phyloP scores from a whole-genome alignment of 2,329 filamentous ascomycete species.

The Sarocladiaceae sp. region DNA sequence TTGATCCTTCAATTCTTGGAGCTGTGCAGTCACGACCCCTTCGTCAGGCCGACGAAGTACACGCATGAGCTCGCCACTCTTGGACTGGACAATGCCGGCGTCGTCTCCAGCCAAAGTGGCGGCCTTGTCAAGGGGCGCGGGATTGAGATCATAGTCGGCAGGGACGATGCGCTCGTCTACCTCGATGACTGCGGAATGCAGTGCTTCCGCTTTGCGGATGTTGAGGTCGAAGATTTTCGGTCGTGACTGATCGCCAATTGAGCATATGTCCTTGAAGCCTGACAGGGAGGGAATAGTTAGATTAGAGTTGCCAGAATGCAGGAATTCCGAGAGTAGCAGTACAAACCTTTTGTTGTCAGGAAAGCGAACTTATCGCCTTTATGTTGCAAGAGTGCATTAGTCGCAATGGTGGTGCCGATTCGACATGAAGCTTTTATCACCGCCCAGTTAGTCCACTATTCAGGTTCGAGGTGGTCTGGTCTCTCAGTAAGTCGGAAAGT shows the following conservation, averaged over 20 bases:
- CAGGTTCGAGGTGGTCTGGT: too few species aligned
- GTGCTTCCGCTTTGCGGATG: constrained; percentile 61
- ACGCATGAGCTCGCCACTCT: constrained; percentile 62
- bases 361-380: constrained; percentile 70
- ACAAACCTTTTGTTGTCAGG: constrained; percentile 56
- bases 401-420: constrained; percentile 74
- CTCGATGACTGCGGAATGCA: constrained; percentile 66
- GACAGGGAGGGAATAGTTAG: background rate
- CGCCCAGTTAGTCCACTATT: background rate
- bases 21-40: constrained; percentile 44
- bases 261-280: constrained; percentile 64
- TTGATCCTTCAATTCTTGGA: constrained; percentile 57
- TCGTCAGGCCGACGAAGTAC: constrained; percentile 53
- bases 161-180: constrained; percentile 69
- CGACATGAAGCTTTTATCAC: constrained; percentile 60
- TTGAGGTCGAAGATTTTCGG: constrained; percentile 69
- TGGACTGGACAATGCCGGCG: constrained; percentile 50
- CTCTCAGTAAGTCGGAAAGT: background rate
- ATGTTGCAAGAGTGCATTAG: constrained; percentile 68
- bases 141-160: constrained; percentile 66
- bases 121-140: constrained; percentile 46
- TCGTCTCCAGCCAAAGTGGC: constrained; percentile 11
- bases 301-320: constrained; percentile 7
- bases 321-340: constrained; percentile 39
- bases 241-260: constrained; percentile 68